These are phyloP conservation scores for Ramaria rubella DNA, from an alignment of 768 basidiomycete genomes.

Conservation along the genomic window DNA sequence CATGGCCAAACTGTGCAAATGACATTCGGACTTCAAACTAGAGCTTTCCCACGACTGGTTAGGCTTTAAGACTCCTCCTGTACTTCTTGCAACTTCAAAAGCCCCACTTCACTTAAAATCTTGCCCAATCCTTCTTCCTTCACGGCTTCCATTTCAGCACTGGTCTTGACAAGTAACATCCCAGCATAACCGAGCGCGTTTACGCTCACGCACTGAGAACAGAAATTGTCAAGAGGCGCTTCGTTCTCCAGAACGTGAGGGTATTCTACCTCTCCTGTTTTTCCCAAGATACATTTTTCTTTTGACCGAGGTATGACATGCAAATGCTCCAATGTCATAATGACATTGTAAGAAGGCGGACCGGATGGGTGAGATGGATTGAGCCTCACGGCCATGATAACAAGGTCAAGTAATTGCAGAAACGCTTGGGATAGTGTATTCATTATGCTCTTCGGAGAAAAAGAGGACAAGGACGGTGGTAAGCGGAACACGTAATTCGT, in stretches of 20 bases:
- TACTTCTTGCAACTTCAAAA: conserved; percentile 33
- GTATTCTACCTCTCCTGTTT: conserved; percentile 37
- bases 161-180: conserved; percentile 80
- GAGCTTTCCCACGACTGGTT: neutral
- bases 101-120: conserved; percentile 58
- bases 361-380: conserved; percentile 55
- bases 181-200: conserved; percentile 91
- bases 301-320: conserved; percentile 74
- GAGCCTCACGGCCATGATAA: conserved; percentile 65
- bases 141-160: conserved; percentile 65
- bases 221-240: neutral
- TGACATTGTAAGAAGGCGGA: conserved; percentile 73
- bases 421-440: conserved; percentile 51
- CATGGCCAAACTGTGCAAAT: neutral
- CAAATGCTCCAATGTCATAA: conserved; percentile 77
- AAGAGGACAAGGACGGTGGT: conserved; percentile 32
- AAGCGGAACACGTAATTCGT: conserved; percentile 74
- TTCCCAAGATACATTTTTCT: conserved; percentile 50
- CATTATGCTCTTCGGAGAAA: conserved; percentile 41
- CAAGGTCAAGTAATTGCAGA: conserved; percentile 68
- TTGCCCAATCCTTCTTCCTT: conserved; percentile 54
- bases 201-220: conserved; percentile 43
- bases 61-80: neutral
- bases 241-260: neutral
- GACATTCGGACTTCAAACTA: conserved; percentile 4